phyloP scores from a whole-genome alignment of 805 yeast genomes.

The Wickerhamiella brachini region DNA sequence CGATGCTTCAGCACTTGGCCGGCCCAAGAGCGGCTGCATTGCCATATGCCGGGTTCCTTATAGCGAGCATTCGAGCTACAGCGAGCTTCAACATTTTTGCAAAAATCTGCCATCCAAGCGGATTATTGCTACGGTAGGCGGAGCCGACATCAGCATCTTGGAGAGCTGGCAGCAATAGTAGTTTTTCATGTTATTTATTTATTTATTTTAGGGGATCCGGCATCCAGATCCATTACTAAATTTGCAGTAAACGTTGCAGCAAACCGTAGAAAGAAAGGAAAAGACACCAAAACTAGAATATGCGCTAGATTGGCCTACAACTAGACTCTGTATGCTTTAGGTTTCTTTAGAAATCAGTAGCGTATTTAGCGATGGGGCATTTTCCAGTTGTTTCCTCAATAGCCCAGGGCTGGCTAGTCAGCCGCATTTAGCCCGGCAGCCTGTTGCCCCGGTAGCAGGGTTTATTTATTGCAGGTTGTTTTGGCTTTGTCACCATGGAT shows the following conservation, averaged over 20 bases:
- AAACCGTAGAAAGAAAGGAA: too few species aligned
- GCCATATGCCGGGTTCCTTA: conserved; percentile 64
- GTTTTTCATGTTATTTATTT: neutral
- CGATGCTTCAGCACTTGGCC: neutral
- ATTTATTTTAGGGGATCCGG: too few species aligned
- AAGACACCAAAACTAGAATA: too few species aligned
- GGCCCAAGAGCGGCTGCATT: conserved; percentile 21
- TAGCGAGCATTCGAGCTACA: conserved; percentile 84
- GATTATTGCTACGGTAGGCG: conserved; percentile 67
- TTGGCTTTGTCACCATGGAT: conserved; percentile 27
- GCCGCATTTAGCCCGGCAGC: neutral
- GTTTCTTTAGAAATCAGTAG: too few species aligned
- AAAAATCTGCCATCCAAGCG: conserved; percentile 34
- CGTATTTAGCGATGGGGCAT: too few species aligned
- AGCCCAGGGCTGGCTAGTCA: neutral
- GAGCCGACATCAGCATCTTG: conserved; percentile 12
- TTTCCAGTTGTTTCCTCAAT: neutral
- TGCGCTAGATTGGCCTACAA: too few species aligned
- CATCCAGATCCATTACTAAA: too few species aligned
- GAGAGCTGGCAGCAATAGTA: conserved; percentile 9
- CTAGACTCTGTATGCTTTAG: too few species aligned
- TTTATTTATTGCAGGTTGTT: neutral
- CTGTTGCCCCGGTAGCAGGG: neutral
- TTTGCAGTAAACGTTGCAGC: too few species aligned
- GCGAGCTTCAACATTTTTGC: conserved; percentile 61